Evolutionary conservation across 768 basidiomycete species (phyloP).

Genomic region (Lactifluus rugatus): DNA sequence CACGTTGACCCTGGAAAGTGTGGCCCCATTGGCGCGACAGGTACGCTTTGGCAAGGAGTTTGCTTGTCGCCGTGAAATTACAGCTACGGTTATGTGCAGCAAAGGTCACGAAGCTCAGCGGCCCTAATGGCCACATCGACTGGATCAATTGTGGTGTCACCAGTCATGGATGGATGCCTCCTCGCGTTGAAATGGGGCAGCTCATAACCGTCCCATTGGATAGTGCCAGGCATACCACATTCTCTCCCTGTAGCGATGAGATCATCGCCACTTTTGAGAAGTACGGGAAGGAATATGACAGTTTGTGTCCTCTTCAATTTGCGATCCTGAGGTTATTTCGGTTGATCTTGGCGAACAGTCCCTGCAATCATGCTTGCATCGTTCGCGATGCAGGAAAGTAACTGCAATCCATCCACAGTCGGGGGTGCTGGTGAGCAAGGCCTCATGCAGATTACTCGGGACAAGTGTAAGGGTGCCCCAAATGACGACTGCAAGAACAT

Average conservation of each 20-base stretch:
- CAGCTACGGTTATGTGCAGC: conserved; percentile 26
- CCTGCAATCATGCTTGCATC: conserved; percentile 74
- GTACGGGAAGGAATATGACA: conserved; percentile 37
- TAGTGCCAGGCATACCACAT: conserved; percentile 43
- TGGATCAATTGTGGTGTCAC: conserved; percentile 74
- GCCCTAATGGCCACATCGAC: conserved; percentile 63
- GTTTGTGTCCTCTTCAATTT: conserved; percentile 24
- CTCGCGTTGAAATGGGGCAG: conserved; percentile 43
- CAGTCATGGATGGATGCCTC: conserved; percentile 60
- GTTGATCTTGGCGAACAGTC: conserved; percentile 29
- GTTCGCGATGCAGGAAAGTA: conserved; percentile 83
- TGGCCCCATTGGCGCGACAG: conserved; percentile 2
- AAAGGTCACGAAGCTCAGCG: conserved; percentile 38
- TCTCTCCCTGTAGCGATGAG: conserved; percentile 46
- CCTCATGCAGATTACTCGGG: conserved; percentile 74
- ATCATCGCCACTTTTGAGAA: conserved; percentile 49
- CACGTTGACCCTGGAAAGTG: background rate
- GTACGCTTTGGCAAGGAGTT: background rate
- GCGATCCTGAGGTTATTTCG: background rate
- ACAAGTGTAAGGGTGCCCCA: conserved; percentile 60
- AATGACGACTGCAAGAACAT: conserved; percentile 34
- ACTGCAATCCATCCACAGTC: conserved; percentile 54
- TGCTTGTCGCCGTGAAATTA: background rate
- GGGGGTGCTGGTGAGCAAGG: conserved; percentile 80
- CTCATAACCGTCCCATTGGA: conserved; percentile 39